Evolutionary conservation across 257 asterid genomes (phyloP).

Genomic region (Handroanthus guayacan): DNA sequence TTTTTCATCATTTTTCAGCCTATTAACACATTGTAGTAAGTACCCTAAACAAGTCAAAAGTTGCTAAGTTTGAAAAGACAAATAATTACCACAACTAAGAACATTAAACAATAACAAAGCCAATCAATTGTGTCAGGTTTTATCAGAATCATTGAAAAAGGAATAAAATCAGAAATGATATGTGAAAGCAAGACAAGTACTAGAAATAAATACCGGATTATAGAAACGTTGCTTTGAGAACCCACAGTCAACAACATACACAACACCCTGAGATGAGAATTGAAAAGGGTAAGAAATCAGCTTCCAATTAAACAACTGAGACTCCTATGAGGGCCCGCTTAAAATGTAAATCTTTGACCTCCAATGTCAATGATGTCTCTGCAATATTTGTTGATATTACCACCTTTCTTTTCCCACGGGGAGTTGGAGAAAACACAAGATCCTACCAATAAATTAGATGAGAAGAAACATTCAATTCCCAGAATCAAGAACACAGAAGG

Average conservation of each 20-base stretch:
- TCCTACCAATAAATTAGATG: conserved; percentile 57
- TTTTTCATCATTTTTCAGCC: conserved; percentile 17
- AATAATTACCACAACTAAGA: neutral
- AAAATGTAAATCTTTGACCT: conserved; percentile 52
- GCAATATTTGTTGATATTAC: conserved; percentile 95
- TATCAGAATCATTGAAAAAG: neutral
- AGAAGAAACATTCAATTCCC: conserved; percentile 19
- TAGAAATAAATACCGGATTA: conserved; percentile 72
- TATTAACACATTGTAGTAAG: neutral
- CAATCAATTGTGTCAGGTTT: neutral
- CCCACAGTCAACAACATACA: conserved; percentile 91
- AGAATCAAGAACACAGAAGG: conserved; percentile 23
- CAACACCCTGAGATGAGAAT: conserved; percentile 74
- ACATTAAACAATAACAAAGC: conserved; percentile 15
- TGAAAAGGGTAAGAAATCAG: conserved; percentile 35
- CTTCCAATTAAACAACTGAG: conserved; percentile 21
- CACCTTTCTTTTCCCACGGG: conserved; percentile 96
- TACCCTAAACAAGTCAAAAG: neutral
- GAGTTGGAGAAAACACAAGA: conserved; percentile 89
- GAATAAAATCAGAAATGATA: neutral
- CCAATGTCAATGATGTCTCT: conserved; percentile 97
- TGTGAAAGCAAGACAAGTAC: conserved; percentile 26
- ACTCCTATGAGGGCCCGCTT: neutral
- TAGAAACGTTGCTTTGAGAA: conserved; percentile 93
- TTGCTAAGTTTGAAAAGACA: neutral